These are phyloP conservation scores for Tetrapisispora pingtungensis DNA, from an alignment of 805 yeast genomes.

Conservation along the genomic window DNA sequence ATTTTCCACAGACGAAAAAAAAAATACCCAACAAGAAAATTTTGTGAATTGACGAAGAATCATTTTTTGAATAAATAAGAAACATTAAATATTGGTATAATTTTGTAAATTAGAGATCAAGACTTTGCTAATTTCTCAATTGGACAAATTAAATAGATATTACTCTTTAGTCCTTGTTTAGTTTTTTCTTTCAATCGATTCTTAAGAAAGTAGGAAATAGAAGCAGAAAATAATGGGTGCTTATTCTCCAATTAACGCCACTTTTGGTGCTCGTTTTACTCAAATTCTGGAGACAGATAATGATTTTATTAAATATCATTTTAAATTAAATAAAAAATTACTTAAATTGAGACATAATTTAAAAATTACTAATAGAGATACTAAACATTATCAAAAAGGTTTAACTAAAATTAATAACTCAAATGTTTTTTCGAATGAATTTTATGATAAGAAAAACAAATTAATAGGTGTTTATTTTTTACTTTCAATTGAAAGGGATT, in stretches of 20 bases:
- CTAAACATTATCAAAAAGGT: constrained; percentile 42
- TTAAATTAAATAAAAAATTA: constrained; percentile 47
- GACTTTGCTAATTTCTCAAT: no score
- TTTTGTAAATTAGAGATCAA: no score
- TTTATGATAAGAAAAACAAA: constrained; percentile 41
- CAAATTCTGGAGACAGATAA: constrained; percentile 55
- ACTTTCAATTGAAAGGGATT: constrained; percentile 66
- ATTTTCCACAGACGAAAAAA: no score
- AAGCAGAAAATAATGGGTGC: constrained; percentile 1
- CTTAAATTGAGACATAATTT: constrained; percentile 56
- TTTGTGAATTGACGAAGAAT: no score
- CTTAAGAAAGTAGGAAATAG: no score
- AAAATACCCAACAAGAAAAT: no score
- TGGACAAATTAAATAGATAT: no score
- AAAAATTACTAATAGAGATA: constrained; percentile 53
- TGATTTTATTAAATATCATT: constrained; percentile 64
- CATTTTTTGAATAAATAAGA: no score
- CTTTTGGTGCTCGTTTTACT: constrained; percentile 45
- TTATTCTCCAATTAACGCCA: constrained; percentile 29
- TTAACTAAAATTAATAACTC: constrained; percentile 33
- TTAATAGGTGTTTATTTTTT: constrained; percentile 49
- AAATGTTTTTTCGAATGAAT: constrained; percentile 38
- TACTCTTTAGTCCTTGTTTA: no score
- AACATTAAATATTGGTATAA: no score
- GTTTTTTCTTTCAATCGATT: no score